Conservation (phyloP, 2,329 filamentous ascomycete species). For the Blastomyces emzantsi region DNA sequence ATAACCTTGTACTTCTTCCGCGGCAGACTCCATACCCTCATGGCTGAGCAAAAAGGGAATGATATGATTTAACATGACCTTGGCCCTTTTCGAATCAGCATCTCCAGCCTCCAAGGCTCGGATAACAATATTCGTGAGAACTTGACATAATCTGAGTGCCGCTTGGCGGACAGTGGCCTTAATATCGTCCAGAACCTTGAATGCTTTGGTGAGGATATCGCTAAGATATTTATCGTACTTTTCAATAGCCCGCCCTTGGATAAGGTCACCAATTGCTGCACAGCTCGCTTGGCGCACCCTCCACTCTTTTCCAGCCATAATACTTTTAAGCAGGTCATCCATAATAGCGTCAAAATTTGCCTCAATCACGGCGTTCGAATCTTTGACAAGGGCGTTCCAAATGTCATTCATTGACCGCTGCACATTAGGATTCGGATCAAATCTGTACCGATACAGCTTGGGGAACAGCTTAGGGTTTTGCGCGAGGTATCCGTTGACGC, state of each 20-base stretch:
- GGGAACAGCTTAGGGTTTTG: slow-evolving; percentile 91
- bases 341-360: slow-evolving; percentile 82
- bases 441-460: slow-evolving; percentile 87
- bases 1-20: slow-evolving; percentile 78
- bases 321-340: slow-evolving; percentile 72
- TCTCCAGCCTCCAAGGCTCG: slow-evolving; percentile 75
- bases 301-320: slow-evolving; percentile 80
- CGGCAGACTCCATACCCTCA: slow-evolving; percentile 79
- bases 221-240: slow-evolving; percentile 78
- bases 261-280: slow-evolving; percentile 75
- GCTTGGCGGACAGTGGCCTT: slow-evolving; percentile 80
- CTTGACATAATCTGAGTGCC: slow-evolving; percentile 72
- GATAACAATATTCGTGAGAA: slow-evolving; percentile 74
- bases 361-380: slow-evolving; percentile 66
- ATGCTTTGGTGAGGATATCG: slow-evolving; percentile 73
- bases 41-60: slow-evolving; percentile 85
- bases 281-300: slow-evolving; percentile 87
- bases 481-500: slow-evolving; percentile 54
- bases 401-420: slow-evolving; percentile 96
- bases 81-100: slow-evolving; percentile 55
- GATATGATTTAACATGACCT: slow-evolving; percentile 73
- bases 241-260: slow-evolving; percentile 66
- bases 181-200: slow-evolving; percentile 93
- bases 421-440: slow-evolving; percentile 90
- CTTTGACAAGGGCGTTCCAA: slow-evolving; percentile 92